Evolutionary conservation across 306 rosid species (phyloP), one percentile per base, ranked within the genome.

Genomic region (Prunus mira): DNA sequence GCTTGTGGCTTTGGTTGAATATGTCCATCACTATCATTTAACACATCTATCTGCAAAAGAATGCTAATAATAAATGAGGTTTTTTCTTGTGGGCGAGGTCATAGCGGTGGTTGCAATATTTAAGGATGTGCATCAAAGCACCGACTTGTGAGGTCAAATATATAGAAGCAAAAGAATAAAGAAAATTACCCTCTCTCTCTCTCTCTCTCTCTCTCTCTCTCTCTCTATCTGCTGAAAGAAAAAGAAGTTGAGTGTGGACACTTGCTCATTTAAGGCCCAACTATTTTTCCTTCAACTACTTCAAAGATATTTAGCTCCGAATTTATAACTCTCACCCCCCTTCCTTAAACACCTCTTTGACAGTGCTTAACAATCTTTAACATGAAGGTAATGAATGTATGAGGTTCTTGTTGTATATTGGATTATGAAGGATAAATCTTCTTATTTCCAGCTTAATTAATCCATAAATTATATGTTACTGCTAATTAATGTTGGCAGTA

Each of bases 181-280:
- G 2, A 34, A 34, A 34, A 34, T 34, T 34, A 34, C 9, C 5
- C 6, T 32, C 38, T 32, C 41, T 38, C 8, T 34, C 41, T 7
- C 11, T 54, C 18, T 19, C 19, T 7, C n/a, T 17, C 18, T 54
- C 6, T 54, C 12, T 54, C 7, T 34, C 41, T 5, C 8, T 34
- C 41, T 5, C 43, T 6, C 9, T 28, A 50, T 9, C 18, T 24
- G 18, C 4, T 0, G 20, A 38, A 38, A 14, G 58, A 4, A 12
- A 47, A 55, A 1, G 20, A 2, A 56, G 66, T 56, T 20, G 66
- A 25, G 38, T 13, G 25, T 55, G 49, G 52, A 61, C 62, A 34
- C 32, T 19, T 13, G 8, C 24, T n/a, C 76, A 72, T 72, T 72
- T 12, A 72, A 72, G 17, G 52, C 76, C 38, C 38, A 32, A 56